Percentiles rank a stretch among this genome's conserved stretches.
These are phyloP conservation scores for Lavandula angustifolia DNA, from an alignment of 257 asterid species.

Conservation along the genomic window DNA sequence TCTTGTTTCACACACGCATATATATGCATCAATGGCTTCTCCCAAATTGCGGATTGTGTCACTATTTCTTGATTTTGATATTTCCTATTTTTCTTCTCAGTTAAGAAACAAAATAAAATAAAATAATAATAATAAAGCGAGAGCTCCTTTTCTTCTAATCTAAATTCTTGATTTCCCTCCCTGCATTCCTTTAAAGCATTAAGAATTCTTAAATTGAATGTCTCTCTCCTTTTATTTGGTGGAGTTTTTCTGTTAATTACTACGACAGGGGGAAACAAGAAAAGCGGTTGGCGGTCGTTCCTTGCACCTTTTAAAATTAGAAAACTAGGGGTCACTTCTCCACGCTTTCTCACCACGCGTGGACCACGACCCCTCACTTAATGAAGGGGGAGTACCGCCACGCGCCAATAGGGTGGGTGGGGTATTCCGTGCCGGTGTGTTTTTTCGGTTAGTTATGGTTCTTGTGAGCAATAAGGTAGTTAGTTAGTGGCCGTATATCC, in stretches of 20 bases:
- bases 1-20: neutral
- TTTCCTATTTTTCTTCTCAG: neutral
- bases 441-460: conserved; percentile 46
- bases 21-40: conserved; percentile 9
- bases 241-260: neutral
- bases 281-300: conserved; percentile 49
- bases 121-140: neutral
- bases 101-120: neutral
- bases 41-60: neutral
- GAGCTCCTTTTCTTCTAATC: neutral
- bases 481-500: conserved; percentile 33
- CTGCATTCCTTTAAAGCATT: conserved; percentile 17
- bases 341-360: conserved; percentile 19
- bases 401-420: conserved; percentile 28
- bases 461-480: conserved; percentile 30
- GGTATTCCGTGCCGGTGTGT: conserved; percentile 1
- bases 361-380: neutral
- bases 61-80: neutral
- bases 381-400: neutral
- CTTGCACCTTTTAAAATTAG: conserved; percentile 27
- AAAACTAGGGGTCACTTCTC: neutral
- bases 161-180: neutral
- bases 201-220: neutral
- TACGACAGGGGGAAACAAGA: conserved; percentile 14
- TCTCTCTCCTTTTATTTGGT: neutral